phyloP scores from a whole-genome alignment of 257 asterid genomes.

The Parsonsia alboflavescens region DNA sequence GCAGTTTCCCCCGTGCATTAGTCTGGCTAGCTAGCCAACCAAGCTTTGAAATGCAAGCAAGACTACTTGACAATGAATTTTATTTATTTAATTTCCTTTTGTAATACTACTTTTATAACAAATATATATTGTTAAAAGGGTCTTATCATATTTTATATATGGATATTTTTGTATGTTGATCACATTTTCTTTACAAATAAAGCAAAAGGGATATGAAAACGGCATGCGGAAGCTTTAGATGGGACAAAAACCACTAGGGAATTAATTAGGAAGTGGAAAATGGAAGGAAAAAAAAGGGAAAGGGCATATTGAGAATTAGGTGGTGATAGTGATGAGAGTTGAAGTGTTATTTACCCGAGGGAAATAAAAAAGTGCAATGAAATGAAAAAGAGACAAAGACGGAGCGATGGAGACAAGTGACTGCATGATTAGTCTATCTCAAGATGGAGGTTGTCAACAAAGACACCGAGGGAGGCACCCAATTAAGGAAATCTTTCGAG shows the following conservation, averaged over 20 bases:
- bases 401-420: conserved; percentile 11
- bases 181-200: background rate
- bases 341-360: too few species aligned
- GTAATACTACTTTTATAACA: too few species aligned
- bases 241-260: too few species aligned
- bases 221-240: background rate
- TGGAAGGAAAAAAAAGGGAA: background rate
- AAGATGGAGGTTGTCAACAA: conserved; percentile 12
- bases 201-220: background rate
- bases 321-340: too few species aligned
- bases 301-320: background rate
- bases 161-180: background rate
- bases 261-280: too few species aligned
- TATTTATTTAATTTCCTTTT: too few species aligned
- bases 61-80: too few species aligned
- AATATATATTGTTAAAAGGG: too few species aligned
- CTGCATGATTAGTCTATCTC: conserved; percentile 14
- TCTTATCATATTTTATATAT: background rate
- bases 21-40: too few species aligned
- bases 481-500: conserved; percentile 19
- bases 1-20: too few species aligned
- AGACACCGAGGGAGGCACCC: conserved; percentile 21
- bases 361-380: background rate
- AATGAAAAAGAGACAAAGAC: conserved; percentile 11
- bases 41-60: too few species aligned